phyloP scores from a whole-genome alignment of 768 basidiomycete species.

The Tylopilus rubrobrunneus region DNA sequence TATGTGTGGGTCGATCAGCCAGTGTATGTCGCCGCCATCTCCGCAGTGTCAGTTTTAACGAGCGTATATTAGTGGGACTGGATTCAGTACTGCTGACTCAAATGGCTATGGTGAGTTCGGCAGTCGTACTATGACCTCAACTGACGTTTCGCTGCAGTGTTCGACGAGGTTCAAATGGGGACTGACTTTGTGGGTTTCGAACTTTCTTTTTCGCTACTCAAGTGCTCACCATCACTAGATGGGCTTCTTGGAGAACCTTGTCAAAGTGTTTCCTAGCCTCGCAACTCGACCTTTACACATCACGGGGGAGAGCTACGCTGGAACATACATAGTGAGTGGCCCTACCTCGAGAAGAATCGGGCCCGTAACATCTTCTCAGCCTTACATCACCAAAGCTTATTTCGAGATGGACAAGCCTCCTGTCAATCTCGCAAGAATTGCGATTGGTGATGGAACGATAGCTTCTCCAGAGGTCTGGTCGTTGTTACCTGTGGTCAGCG shows the following conservation, averaged over 20 bases:
- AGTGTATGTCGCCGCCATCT: conserved; percentile 35
- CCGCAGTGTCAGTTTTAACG: neutral
- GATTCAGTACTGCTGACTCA: conserved; percentile 62
- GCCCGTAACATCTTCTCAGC: conserved; percentile 43
- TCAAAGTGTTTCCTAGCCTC: conserved; percentile 70
- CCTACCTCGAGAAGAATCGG: neutral
- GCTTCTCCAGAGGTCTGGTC: conserved; percentile 48
- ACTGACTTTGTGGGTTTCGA: conserved; percentile 39
- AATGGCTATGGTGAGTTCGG: conserved; percentile 51
- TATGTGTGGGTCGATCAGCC: conserved; percentile 76
- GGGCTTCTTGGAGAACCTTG: conserved; percentile 66
- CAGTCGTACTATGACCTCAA: neutral
- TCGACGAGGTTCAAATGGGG: conserved; percentile 65
- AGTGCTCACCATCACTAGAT: conserved; percentile 40
- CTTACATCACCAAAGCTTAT: conserved; percentile 71
- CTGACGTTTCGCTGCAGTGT: conserved; percentile 33
- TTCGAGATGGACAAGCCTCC: conserved; percentile 59
- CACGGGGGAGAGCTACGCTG: conserved; percentile 74
- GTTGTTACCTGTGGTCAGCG: conserved; percentile 55
- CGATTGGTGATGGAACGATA: conserved; percentile 67
- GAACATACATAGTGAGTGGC: conserved; percentile 58
- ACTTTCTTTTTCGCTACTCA: neutral
- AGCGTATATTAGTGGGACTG: conserved; percentile 42
- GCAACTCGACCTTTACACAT: conserved; percentile 63
- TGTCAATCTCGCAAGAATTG: conserved; percentile 62